These are phyloP conservation scores for Omphalotus olearius DNA, from an alignment of 1,284 basidiomycete species.

Conservation along the genomic window DNA sequence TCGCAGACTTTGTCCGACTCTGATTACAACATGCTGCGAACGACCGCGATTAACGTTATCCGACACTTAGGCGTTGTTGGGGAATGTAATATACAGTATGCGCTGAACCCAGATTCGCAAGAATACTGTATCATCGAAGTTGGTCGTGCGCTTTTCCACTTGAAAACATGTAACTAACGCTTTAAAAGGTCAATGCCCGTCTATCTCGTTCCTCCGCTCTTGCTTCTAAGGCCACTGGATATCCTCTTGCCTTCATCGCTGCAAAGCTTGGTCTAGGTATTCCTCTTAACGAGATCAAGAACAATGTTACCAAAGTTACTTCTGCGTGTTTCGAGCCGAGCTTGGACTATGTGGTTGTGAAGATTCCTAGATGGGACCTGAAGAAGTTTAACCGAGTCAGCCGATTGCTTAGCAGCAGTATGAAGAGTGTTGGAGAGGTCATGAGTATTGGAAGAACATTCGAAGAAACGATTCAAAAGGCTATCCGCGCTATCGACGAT, in stretches of 20 bases:
- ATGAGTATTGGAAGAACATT: constrained; percentile 99
- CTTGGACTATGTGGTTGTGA: constrained; percentile 96
- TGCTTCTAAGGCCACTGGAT: constrained; percentile 98
- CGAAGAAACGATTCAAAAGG: constrained; percentile 98
- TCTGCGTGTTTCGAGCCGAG: constrained; percentile 98
- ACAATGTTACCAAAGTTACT: constrained; percentile 95
- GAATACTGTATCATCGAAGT: constrained; percentile 99
- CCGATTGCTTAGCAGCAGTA: constrained; percentile 83
- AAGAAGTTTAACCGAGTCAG: constrained; percentile 97
- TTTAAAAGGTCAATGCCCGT: constrained; percentile 88
- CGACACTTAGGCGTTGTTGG: constrained; percentile 96
- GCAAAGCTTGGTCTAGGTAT: constrained; percentile 97
- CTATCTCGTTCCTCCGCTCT: constrained; percentile 96
- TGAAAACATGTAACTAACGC: not conserved
- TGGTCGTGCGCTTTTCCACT: constrained; percentile 12
- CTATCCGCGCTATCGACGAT: constrained; percentile 95
- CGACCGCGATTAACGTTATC: constrained; percentile 97
- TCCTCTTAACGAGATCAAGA: constrained; percentile 96
- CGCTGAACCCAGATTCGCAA: constrained; percentile 90
- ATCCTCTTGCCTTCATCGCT: constrained; percentile 97
- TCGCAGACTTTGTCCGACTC: constrained; percentile 97
- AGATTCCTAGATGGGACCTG: constrained; percentile 98
- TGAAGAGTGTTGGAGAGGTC: constrained; percentile 99
- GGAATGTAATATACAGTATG: constrained; percentile 99
- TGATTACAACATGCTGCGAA: constrained; percentile 98